Conservation (phyloP, 345 rosid genomes). For the Gossypium sturtianum region DNA sequence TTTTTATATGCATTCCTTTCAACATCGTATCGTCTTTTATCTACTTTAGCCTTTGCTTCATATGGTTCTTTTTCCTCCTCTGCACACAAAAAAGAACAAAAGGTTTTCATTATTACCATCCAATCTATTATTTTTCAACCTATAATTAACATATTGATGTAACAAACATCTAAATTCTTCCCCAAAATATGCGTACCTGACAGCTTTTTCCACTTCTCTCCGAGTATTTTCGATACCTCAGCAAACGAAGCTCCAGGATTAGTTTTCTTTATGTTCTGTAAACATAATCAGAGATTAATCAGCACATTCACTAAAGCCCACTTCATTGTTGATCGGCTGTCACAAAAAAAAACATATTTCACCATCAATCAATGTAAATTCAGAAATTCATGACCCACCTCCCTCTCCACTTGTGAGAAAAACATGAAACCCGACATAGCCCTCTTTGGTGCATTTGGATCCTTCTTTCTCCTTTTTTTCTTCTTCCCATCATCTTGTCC, state of each 20-base stretch:
- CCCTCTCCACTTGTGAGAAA: slow-evolving; percentile 79
- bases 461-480: slow-evolving; percentile 82
- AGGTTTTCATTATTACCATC: background rate
- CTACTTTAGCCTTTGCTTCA: slow-evolving; percentile 69
- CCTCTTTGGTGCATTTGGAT: slow-evolving; percentile 93
- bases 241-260: slow-evolving; percentile 74
- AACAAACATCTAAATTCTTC: background rate
- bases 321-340: background rate
- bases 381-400: slow-evolving; percentile 38
- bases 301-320: background rate
- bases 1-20: slow-evolving; percentile 55
- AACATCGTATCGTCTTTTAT: slow-evolving; percentile 71
- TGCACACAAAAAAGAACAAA: slow-evolving; percentile 2
- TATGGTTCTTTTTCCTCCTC: slow-evolving; percentile 84
- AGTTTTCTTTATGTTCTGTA: slow-evolving; percentile 67
- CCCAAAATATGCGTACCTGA: slow-evolving; percentile 33
- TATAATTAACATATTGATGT: background rate
- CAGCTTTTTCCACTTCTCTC: slow-evolving; percentile 82
- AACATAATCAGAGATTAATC: background rate
- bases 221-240: slow-evolving; percentile 56
- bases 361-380: background rate
- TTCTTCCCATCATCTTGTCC: slow-evolving; percentile 70
- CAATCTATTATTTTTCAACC: background rate
- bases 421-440: slow-evolving; percentile 70
- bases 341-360: background rate